Conservation (phyloP, 1,139 yeast species). For the Taphrina confusa region DNA sequence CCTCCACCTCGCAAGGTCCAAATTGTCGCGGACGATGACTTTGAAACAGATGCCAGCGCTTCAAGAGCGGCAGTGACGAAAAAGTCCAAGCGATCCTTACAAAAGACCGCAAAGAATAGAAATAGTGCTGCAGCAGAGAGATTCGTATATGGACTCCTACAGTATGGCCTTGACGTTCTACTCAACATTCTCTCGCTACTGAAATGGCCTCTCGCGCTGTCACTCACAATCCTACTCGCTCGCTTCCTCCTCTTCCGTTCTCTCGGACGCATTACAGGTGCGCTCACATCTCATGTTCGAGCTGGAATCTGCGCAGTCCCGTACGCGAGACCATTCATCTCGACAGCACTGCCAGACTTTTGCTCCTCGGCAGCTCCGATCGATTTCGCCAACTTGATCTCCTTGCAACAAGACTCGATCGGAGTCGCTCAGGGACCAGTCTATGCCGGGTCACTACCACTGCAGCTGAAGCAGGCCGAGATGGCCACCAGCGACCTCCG, state of each 20-base stretch:
- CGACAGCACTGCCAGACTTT: conserved; percentile 10
- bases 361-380: conserved; percentile 1
- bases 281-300: conserved; percentile 10
- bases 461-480: conserved; percentile 30
- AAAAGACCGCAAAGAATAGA: not conserved
- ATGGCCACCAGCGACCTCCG: conserved; percentile 27
- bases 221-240: conserved; percentile 9
- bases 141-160: not conserved
- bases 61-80: not conserved
- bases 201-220: conserved; percentile 29
- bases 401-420: conserved; percentile 10
- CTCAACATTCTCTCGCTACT: conserved; percentile 18
- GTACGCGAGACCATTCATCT: conserved; percentile 7
- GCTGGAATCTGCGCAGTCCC: conserved; percentile 25
- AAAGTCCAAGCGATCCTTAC: not conserved
- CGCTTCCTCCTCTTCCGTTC: conserved; percentile 16
- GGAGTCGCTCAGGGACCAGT: conserved; percentile 15
- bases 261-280: not conserved
- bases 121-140: not conserved
- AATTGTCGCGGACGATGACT: not conserved
- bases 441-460: conserved; percentile 19
- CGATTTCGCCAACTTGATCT: conserved; percentile 20
- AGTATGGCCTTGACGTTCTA: conserved; percentile 4
- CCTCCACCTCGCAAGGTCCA: not conserved
- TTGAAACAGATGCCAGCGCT: not conserved